Evolutionary conservation across 2,329 filamentous ascomycete species (phyloP).

Genomic region (Fusarium mundagurra): DNA sequence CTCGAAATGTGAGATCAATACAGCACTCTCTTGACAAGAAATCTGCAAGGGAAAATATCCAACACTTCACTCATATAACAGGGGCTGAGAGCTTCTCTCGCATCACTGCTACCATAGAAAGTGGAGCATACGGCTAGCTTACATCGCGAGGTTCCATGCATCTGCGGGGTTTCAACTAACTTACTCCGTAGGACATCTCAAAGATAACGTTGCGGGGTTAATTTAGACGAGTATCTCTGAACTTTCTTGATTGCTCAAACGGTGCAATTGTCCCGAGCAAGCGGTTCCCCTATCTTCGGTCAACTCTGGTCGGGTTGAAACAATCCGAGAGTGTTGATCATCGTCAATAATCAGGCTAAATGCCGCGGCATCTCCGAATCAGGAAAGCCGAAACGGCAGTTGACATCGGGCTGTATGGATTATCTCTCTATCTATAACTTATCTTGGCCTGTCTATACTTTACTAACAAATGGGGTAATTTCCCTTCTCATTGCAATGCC

Average conservation of each 20-base stretch:
- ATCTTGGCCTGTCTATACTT: background rate
- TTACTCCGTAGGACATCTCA: no score
- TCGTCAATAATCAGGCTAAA: background rate
- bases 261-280: background rate
- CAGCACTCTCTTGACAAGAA: accelerated
- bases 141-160: background rate
- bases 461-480: background rate
- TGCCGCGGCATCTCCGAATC: background rate
- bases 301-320: background rate
- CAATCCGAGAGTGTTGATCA: background rate
- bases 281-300: background rate
- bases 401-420: background rate
- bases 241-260: no score
- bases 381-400: background rate
- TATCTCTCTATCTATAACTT: background rate
- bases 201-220: background rate
- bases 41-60: accelerated
- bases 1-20: accelerated
- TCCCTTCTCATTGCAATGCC: accelerated
- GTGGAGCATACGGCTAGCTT: background rate
- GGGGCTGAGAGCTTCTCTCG: no score
- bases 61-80: background rate
- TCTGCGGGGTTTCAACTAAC: background rate
- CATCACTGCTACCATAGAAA: background rate
- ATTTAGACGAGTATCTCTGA: accelerated